phyloP scores from a whole-genome alignment of 139 green algal genomes.

The Gonium pectorale region DNA sequence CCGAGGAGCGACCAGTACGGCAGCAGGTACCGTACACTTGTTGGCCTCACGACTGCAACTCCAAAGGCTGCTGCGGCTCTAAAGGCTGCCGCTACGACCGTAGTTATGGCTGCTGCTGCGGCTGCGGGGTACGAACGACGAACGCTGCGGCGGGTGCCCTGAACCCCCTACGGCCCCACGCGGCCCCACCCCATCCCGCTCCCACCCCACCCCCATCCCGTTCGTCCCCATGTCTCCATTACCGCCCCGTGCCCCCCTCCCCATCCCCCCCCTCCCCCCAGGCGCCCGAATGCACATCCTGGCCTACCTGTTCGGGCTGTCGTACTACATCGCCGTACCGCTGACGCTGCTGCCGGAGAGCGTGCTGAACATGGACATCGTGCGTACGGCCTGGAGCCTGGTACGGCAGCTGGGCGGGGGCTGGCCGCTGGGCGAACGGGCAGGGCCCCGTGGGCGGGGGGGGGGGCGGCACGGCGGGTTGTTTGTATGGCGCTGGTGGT shows the following conservation, averaged over 20 bases:
- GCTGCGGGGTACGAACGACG: no score
- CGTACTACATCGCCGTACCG: constrained; percentile 80
- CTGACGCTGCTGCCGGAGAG: constrained; percentile 66
- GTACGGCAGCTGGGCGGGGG: not conserved
- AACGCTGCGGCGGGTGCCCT: no score
- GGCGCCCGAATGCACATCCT: constrained; percentile 82
- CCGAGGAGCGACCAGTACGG: no score
- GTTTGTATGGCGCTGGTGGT: no score
- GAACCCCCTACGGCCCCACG: not conserved
- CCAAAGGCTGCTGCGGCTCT: no score
- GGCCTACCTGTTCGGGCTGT: constrained; percentile 84
- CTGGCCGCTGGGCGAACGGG: no score
- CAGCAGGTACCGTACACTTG: no score
- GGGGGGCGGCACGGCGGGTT: no score
- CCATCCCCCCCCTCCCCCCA: not conserved
- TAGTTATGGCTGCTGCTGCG: no score
- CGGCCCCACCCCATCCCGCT: not conserved
- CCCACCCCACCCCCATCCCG: not conserved
- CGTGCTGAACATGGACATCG: not conserved
- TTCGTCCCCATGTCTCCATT: not conserved
- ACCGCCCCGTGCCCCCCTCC: not conserved
- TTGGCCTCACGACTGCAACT: no score
- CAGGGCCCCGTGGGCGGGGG: no score
- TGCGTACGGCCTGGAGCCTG: not conserved
- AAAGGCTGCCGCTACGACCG: no score